Conservation (phyloP, 1,139 yeast genomes). For the Geotrichum aggregatum region DNA sequence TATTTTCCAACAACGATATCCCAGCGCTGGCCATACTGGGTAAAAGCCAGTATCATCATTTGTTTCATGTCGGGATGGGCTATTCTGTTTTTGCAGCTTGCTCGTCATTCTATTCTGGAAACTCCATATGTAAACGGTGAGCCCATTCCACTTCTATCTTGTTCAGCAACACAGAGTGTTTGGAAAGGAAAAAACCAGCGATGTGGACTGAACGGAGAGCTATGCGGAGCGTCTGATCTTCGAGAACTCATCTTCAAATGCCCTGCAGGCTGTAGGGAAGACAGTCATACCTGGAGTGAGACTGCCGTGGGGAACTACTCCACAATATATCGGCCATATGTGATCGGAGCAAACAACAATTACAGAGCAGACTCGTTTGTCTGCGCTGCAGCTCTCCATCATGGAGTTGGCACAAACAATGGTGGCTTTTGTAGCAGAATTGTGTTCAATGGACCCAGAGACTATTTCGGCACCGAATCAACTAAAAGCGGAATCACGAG, state of each 20-base stretch:
- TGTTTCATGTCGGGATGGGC: slow-evolving; percentile 27
- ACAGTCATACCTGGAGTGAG: slow-evolving; percentile 73
- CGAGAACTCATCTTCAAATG: slow-evolving; percentile 63
- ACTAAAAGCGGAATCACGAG: slow-evolving; percentile 45
- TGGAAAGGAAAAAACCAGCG: slow-evolving; percentile 70
- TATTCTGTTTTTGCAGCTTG: slow-evolving; percentile 27
- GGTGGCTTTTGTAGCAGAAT: slow-evolving; percentile 79
- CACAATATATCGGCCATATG: slow-evolving; percentile 66
- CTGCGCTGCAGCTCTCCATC: slow-evolving; percentile 87
- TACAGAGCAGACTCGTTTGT: slow-evolving; percentile 87
- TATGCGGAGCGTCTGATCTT: slow-evolving; percentile 46
- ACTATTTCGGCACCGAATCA: slow-evolving; percentile 49
- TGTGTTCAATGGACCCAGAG: slow-evolving; percentile 54
- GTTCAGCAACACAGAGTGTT: slow-evolving; percentile 40
- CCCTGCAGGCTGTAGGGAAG: slow-evolving; percentile 82
- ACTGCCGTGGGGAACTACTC: slow-evolving; percentile 67
- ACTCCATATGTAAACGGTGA: slow-evolving; percentile 28
- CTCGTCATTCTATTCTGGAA: slow-evolving; percentile 31
- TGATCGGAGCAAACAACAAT: slow-evolving; percentile 65
- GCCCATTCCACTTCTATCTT: slow-evolving; percentile 28
- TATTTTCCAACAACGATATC: slow-evolving; percentile 16
- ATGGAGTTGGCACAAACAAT: slow-evolving; percentile 68
- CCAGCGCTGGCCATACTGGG: slow-evolving; percentile 16
- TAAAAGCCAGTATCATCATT: slow-evolving; percentile 13
- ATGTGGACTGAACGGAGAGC: slow-evolving; percentile 68